Conservation (phyloP, 306 rosid genomes). For the Quercus agrifolia region DNA sequence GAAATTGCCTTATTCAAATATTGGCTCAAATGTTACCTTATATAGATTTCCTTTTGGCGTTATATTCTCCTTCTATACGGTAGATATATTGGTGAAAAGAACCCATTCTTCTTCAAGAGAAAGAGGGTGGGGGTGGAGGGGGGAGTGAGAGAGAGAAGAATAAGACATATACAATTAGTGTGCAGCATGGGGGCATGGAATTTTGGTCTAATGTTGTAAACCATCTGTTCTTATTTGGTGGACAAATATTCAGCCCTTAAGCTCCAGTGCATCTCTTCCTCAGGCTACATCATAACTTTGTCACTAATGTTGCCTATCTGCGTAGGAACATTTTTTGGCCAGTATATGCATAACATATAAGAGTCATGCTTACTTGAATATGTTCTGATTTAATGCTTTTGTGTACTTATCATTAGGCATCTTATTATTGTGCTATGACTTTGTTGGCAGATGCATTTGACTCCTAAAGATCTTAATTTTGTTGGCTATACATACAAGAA, state of each 20-base stretch:
- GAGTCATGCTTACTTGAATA: neutral
- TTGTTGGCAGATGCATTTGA: constrained; percentile 57
- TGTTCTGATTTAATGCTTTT: neutral
- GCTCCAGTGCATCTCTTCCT: neutral
- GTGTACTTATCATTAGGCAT: neutral
- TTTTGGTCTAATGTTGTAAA: neutral
- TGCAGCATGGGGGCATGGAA: neutral
- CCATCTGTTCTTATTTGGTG: neutral
- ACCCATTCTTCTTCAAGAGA: too few species aligned
- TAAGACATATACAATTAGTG: too few species aligned
- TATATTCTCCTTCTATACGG: neutral
- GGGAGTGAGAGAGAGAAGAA: too few species aligned
- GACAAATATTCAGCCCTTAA: neutral
- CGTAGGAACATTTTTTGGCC: neutral
- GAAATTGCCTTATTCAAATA: neutral
- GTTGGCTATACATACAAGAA: constrained; percentile 97
- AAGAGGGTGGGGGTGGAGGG: too few species aligned
- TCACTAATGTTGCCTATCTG: neutral
- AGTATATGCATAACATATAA: neutral
- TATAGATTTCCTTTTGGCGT: neutral
- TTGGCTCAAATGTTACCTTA: neutral
- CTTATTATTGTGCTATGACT: constrained; percentile 11
- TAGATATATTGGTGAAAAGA: too few species aligned
- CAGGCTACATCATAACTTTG: neutral
- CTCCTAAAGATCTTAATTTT: constrained; percentile 87